Evolutionary conservation across 2,329 filamentous ascomycete genomes (phyloP).

Genomic region (Ceratocystis cubensis): DNA sequence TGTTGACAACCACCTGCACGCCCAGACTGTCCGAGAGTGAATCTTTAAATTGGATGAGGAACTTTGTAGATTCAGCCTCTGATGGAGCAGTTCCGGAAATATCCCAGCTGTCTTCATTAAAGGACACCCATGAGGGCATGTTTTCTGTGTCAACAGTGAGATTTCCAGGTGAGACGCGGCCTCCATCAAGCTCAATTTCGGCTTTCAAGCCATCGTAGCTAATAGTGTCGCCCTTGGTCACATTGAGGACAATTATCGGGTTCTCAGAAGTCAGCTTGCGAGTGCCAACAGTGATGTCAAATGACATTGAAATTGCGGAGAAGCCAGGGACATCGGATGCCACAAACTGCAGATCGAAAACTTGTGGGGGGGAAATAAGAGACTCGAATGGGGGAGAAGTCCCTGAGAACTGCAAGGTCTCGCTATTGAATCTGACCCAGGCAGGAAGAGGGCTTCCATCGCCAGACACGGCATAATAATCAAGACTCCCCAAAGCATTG

Average conservation of each 20-base stretch:
- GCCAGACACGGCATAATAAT: slow-evolving; percentile 65
- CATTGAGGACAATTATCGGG: slow-evolving; percentile 43
- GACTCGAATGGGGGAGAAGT: slow-evolving; percentile 53
- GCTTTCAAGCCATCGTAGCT: slow-evolving; percentile 40
- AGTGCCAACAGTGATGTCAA: slow-evolving; percentile 59
- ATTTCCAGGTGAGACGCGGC: slow-evolving; percentile 36
- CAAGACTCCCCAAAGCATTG: slow-evolving; percentile 38
- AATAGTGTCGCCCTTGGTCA: slow-evolving; percentile 39
- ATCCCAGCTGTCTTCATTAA: slow-evolving; percentile 49
- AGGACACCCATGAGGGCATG: slow-evolving; percentile 55
- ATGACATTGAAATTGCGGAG: slow-evolving; percentile 50
- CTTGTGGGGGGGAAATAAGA: slow-evolving; percentile 54
- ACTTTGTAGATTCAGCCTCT: slow-evolving; percentile 46
- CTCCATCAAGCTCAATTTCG: slow-evolving; percentile 46
- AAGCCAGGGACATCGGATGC: slow-evolving; percentile 74
- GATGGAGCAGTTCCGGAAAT: slow-evolving; percentile 53
- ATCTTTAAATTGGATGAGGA: slow-evolving; percentile 51
- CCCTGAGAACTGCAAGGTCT: slow-evolving; percentile 55
- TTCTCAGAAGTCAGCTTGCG: slow-evolving; percentile 56
- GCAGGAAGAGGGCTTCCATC: slow-evolving; percentile 74
- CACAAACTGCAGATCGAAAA: slow-evolving; percentile 58
- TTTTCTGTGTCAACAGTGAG: slow-evolving; percentile 41
- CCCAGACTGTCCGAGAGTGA: slow-evolving; percentile 46
- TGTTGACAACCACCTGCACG: slow-evolving; percentile 36
- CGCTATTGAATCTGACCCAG: slow-evolving; percentile 65